Base-by-base conservation (phyloP, 129 eudicot species). In the Gnaphalium uliginosum region DNA sequence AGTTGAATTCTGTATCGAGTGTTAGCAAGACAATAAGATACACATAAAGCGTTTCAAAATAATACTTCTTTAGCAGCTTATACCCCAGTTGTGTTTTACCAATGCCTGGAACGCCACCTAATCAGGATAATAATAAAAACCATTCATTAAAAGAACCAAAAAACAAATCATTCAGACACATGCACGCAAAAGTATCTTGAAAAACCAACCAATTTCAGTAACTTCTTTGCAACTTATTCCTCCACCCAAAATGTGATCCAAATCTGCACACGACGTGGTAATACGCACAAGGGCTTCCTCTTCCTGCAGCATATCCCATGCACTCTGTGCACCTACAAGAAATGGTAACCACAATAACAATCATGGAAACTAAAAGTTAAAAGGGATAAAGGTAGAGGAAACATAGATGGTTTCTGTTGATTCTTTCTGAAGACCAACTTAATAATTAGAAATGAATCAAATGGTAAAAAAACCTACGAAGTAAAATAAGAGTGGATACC, bases 1-100 rank as follows among this genome's bases (percentile, higher is more conserved):
- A 94, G 97, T 81, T 91, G 98, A 84, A 90, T 90, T 86, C 98
- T 94, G 88, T 62, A 81, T 72, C 32, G 27, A 24, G 37, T 57
- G 69, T 76, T 78, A 78, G 57, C 73, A 41, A 22, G 66, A 27
- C 48, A 9, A 26, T 24, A 58, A 41, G 6, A 10, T 48, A 37
- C 33, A 62, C 60, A 11, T 22, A 53, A 43, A 24, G 22, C 46
- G 74, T 14, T 10, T 53, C 22, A 63, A 75, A 17, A n/a, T 19
- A 6, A 2, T 68, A 54, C 33, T 54, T 62, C 8, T 29, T 13
- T 46, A 46, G 53, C n/a, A 69, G 46, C 46, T 27, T 81, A 68
- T 86, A 94, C 99, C 97, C 99, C 22, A 94, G 75, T 83, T 94
- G 99, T 48, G 97, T 94, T 87, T 94, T 94, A 76, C 99, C 99